These are phyloP conservation scores for Thielaviopsis musarum DNA, from an alignment of 2,329 filamentous ascomycete genomes.

Conservation along the genomic window DNA sequence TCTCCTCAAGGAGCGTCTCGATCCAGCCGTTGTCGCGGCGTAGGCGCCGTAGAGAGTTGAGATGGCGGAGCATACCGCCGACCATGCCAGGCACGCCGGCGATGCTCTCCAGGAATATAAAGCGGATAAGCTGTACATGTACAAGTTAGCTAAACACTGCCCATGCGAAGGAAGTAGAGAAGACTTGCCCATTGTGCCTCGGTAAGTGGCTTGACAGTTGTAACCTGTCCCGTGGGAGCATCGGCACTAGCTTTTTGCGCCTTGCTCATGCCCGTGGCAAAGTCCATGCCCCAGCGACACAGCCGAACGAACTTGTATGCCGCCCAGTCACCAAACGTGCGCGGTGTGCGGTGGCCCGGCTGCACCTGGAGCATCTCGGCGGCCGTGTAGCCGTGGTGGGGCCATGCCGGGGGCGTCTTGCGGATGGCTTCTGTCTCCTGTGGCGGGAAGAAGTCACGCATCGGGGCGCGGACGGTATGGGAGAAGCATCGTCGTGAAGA, in stretches of 20 bases:
- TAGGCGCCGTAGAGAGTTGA: slow-evolving; percentile 68
- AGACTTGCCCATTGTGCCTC: slow-evolving; percentile 61
- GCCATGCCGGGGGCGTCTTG: slow-evolving; percentile 49
- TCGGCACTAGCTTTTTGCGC: slow-evolving; percentile 49
- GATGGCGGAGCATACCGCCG: slow-evolving; percentile 80
- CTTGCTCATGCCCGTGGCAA: slow-evolving; percentile 56
- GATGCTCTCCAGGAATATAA: slow-evolving; percentile 87
- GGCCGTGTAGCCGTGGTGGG: slow-evolving; percentile 56
- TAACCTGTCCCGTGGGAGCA: slow-evolving; percentile 37
- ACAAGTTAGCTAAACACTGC: too few relatives aligned
- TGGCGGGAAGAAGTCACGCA: slow-evolving; percentile 45
- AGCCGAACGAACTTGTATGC: slow-evolving; percentile 64
- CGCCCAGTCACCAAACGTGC: slow-evolving; percentile 57
- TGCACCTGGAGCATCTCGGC: slow-evolving; percentile 60
- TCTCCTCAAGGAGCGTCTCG: slow-evolving; percentile 76
- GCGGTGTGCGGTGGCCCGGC: slow-evolving; percentile 60
- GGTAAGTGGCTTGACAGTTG: slow-evolving; percentile 45
- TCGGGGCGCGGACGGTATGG: slow-evolving; percentile 27
- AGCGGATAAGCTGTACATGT: slow-evolving; percentile 43
- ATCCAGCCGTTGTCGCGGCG: slow-evolving; percentile 96
- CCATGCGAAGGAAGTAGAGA: not conserved
- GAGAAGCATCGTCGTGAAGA: slow-evolving; percentile 27
- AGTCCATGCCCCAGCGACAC: slow-evolving; percentile 65
- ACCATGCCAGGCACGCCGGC: slow-evolving; percentile 96
- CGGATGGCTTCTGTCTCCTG: slow-evolving; percentile 45